These are phyloP conservation scores for Oryza brachyantha DNA, from an alignment of 176 grass and related monocot genomes.

Conservation along the genomic window DNA sequence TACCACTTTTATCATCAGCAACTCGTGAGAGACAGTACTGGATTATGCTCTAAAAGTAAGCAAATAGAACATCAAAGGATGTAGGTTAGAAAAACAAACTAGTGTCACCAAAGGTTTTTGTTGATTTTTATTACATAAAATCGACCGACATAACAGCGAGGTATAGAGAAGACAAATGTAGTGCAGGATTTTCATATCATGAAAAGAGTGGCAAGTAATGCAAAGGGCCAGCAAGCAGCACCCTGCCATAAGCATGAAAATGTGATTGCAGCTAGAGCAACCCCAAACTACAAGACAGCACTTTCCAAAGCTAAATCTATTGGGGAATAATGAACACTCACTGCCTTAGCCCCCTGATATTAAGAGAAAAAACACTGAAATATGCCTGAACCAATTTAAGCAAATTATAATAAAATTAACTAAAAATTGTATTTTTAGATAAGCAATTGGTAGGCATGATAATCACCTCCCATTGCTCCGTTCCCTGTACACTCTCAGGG, in stretches of 20 bases:
- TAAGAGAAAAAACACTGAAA: not conserved
- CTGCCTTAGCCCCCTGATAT: not conserved
- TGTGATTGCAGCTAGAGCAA: conserved; percentile 3
- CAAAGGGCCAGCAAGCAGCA: conserved; percentile 2
- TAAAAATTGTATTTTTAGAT: not conserved
- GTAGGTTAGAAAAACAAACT: not conserved
- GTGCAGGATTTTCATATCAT: not conserved
- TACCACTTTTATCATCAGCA: not conserved
- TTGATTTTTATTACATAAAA: not conserved
- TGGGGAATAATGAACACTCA: not conserved
- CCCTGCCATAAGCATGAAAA: not conserved
- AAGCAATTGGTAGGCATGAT: not conserved
- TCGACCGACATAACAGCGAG: not conserved
- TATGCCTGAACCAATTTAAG: not conserved
- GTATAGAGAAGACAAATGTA: conserved; percentile 1
- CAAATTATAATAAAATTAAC: not conserved
- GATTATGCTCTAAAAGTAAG: conserved; percentile 18
- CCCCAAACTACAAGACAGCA: not conserved
- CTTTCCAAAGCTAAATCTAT: not conserved
- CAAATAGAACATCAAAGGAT: conserved; percentile 3
- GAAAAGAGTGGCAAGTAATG: not conserved
- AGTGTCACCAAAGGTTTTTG: not conserved
- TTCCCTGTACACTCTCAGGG: conserved; percentile 78
- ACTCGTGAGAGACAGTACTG: not conserved
- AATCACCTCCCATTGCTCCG: conserved; percentile 90